These are phyloP conservation scores for Schwanniomyces pseudopolymorphus DNA, from an alignment of 805 yeast genomes.

Conservation along the genomic window DNA sequence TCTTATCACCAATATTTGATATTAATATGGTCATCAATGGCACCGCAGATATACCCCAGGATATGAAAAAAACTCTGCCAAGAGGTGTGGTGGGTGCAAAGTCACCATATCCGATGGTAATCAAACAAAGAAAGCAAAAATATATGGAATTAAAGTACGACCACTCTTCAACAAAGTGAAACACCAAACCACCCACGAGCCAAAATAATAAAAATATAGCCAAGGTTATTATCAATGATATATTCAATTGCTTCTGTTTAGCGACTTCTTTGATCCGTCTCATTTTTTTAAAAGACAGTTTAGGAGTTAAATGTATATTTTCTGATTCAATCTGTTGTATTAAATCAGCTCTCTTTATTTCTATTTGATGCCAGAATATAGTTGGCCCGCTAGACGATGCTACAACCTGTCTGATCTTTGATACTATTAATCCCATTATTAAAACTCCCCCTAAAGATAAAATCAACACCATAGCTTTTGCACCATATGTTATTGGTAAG, in stretches of 20 bases:
- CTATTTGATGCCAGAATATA: constrained; percentile 64
- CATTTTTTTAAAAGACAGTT: constrained; percentile 58
- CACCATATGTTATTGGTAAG: constrained; percentile 51
- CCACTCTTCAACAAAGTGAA: constrained; percentile 67
- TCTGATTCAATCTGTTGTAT: constrained; percentile 10
- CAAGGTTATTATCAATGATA: constrained; percentile 41
- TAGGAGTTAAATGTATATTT: constrained; percentile 27
- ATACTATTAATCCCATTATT: constrained; percentile 69
- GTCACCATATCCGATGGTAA: constrained; percentile 87
- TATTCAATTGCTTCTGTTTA: constrained; percentile 32
- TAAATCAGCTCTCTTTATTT: constrained; percentile 39
- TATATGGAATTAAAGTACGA: constrained; percentile 68
- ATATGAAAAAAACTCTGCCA: constrained; percentile 70
- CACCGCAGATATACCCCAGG: constrained; percentile 81
- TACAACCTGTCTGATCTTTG: constrained; percentile 67
- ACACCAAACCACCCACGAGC: constrained; percentile 71
- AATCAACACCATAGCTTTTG: constrained; percentile 58
- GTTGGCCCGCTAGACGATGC: constrained; percentile 62
- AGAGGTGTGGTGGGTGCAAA: constrained; percentile 60
- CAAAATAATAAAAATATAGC: constrained; percentile 56
- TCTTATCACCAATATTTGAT: constrained; percentile 66
- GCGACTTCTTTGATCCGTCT: constrained; percentile 48
- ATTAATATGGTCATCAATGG: constrained; percentile 85
- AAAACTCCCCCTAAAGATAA: constrained; percentile 72
- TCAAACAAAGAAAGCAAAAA: constrained; percentile 69